Base-by-base conservation (phyloP, 2,329 filamentous ascomycete species). In the Penicillium sp. region DNA sequence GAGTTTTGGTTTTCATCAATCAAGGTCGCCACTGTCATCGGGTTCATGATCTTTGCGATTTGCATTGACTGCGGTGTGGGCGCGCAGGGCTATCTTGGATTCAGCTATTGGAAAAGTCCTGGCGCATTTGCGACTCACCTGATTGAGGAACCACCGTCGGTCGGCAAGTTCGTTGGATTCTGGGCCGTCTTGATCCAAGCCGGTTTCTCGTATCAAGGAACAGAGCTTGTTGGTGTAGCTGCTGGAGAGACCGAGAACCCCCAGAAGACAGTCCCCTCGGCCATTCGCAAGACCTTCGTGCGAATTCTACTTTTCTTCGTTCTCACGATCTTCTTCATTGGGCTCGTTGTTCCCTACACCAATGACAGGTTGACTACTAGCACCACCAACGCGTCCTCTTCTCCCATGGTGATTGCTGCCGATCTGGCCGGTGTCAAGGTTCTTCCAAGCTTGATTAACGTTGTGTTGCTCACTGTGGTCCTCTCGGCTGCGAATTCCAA, bases 1-100 rank as follows among this genome's bases (percentile, higher is more conserved):
- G 91, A 94, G 74, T 91, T 93, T 77, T 92, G 88, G 84, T 87
- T 93, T 68, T 88, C 89, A 3, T 85, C 82, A 54, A 87, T 94
- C 80, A 93, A 93, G 76, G 89, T 93, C 59, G 70, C 91, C 51
- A 91, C 89, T 25, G 85, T 93, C 35, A 61, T 91, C 40, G 89
- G 89, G 46, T 91, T 93, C 80, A 84, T 91, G 79, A 87, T 93
- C 71, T 91, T 93, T 67, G 87, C 84, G 65, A 89, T 92, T 67
- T 89, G 87, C 75, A 83, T 93, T 76, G 89, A 91, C 71, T 88
- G 87, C 5, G 90, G 90, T 51, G 89, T 83, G 2, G 87, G 89
- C 22, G 71, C 85, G n/a, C 81, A 91, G 63, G 88, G 88, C n/a
- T 88, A 89, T 69, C 81, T 93, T 43, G 90, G 90, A 42, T 93